Conservation (phyloP, 2,329 filamentous ascomycete species). For the Diplocarpon rosae region DNA sequence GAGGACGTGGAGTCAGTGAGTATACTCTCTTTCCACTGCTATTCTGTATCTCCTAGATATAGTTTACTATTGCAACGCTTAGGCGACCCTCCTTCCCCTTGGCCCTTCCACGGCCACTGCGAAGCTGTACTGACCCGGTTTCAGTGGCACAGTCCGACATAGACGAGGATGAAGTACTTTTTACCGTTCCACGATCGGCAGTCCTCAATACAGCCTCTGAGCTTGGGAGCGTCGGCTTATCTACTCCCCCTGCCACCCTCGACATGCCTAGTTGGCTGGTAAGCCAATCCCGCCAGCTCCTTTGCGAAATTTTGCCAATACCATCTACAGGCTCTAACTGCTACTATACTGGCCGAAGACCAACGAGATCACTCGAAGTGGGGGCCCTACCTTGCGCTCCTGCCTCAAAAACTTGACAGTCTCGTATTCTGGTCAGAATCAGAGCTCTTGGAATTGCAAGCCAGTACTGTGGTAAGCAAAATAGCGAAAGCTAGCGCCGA, state of each 20-base stretch:
- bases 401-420: constrained; percentile 52
- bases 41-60: not conserved
- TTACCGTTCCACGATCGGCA: constrained; percentile 48
- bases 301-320: constrained; percentile 7
- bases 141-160: constrained; percentile 48
- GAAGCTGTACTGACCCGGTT: constrained; percentile 7
- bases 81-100: not conserved
- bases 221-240: constrained; percentile 33
- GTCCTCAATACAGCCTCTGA: constrained; percentile 52
- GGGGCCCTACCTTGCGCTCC: constrained; percentile 48
- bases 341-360: constrained; percentile 21
- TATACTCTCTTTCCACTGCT: not conserved
- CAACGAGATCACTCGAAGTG: constrained; percentile 22
- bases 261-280: constrained; percentile 37
- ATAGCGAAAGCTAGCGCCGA: constrained; percentile 53
- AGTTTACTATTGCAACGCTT: not conserved
- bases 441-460: constrained; percentile 52
- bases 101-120: not conserved
- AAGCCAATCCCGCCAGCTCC: constrained; percentile 2
- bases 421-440: constrained; percentile 57
- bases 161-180: constrained; percentile 50
- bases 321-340: constrained; percentile 19
- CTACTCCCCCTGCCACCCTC: constrained; percentile 26
- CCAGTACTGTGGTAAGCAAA: constrained; percentile 50
- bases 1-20: constrained; percentile 54